phyloP scores from a whole-genome alignment of 306 rosid genomes.

The Cucumis sativus region Cucumber_9930_V3 NC_026658.2:15962501-15963000 shows the following conservation, averaged over 20 bases:
- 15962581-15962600: too few species aligned
- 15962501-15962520: too few species aligned
- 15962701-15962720: neutral
- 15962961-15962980: too few species aligned
- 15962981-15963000: too few species aligned
- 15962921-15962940: too few species aligned
- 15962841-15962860: neutral
- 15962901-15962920: too few species aligned
- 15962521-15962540: too few species aligned
- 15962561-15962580: too few species aligned
- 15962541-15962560: too few species aligned
- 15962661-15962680: neutral
- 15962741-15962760: too few species aligned
- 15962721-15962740: neutral
- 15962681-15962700: slow-evolving; percentile 4
- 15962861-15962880: neutral
- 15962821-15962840: neutral
- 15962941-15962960: too few species aligned
- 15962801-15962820: neutral
- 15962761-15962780: too few species aligned
- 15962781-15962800: neutral
- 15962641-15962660: neutral
- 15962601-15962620: neutral
- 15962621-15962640: neutral
- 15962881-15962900: neutral